A percentile compares a stretch with the other conserved stretches of the same genome.
These are phyloP conservation scores for Fusarium circinatum DNA, from an alignment of 2,329 filamentous ascomycete species.

Conservation along the genomic window DNA sequence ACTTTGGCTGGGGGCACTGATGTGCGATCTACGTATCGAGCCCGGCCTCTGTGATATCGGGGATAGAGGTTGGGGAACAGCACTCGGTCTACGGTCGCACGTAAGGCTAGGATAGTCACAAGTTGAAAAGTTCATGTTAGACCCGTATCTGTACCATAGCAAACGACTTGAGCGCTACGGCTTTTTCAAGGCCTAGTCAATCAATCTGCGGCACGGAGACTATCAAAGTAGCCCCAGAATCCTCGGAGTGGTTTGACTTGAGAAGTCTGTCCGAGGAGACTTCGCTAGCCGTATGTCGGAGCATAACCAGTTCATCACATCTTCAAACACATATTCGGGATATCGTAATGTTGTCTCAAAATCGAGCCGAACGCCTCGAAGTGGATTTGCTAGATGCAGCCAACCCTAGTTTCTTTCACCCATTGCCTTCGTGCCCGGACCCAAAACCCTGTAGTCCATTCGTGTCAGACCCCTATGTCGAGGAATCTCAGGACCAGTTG, in stretches of 20 bases:
- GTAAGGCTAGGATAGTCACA: background rate
- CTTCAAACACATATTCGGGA: constrained; percentile 41
- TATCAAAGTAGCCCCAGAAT: constrained; percentile 68
- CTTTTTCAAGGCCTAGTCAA: constrained; percentile 69
- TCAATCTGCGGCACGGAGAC: constrained; percentile 69
- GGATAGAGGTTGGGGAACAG: background rate
- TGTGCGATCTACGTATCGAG: background rate
- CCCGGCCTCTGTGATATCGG: no score
- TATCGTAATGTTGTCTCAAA: constrained; percentile 53
- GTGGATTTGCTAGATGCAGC: constrained; percentile 58
- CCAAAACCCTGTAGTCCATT: constrained; percentile 45
- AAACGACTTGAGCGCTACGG: constrained; percentile 64
- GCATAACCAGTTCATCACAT: constrained; percentile 46
- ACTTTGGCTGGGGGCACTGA: background rate
- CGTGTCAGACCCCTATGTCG: constrained; percentile 42
- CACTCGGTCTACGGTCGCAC: constrained; percentile 3
- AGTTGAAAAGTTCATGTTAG: constrained; percentile 57
- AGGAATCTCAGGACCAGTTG: constrained; percentile 40
- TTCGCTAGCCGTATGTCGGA: constrained; percentile 62
- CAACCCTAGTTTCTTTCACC: constrained; percentile 54
- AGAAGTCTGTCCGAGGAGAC: constrained; percentile 60
- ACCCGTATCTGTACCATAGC: constrained; percentile 75
- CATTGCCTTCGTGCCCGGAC: constrained; percentile 53
- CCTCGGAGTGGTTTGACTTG: constrained; percentile 56
- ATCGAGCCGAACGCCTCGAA: constrained; percentile 60